Conservation (phyloP, 2,329 filamentous ascomycete species). For the Metarhizium guizhouense region DNA sequence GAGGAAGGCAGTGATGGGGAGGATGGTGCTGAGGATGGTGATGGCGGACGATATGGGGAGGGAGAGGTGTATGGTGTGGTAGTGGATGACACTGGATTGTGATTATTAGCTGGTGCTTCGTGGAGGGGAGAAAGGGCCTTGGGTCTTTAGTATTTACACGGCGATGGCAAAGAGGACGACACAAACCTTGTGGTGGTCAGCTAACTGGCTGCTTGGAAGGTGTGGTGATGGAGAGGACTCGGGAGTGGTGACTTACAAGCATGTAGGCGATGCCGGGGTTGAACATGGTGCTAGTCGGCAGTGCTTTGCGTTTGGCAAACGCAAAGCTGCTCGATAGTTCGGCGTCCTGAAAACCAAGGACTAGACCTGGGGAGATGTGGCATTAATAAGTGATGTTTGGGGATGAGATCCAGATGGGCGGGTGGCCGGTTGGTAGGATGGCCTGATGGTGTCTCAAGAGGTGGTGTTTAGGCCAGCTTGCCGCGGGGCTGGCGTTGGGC, state of each 20-base stretch:
- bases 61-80: conserved; percentile 28
- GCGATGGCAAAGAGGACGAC: conserved; percentile 21
- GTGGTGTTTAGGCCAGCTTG: too few relatives aligned
- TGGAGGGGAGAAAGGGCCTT: neutral
- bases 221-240: neutral
- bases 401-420: neutral
- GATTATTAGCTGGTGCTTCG: neutral
- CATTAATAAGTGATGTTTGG: neutral
- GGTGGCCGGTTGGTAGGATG: too few relatives aligned
- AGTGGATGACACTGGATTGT: conserved; percentile 27
- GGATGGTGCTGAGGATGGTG: conserved; percentile 28
- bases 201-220: neutral
- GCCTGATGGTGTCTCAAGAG: too few relatives aligned
- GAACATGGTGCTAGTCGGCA: conserved; percentile 5
- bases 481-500: too few relatives aligned
- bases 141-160: conserved; percentile 14
- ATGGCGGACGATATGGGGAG: conserved; percentile 28
- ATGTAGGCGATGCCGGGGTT: conserved; percentile 21
- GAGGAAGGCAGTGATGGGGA: conserved; percentile 29
- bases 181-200: conserved; percentile 14
- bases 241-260: conserved; percentile 14
- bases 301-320: too few relatives aligned
- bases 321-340: neutral
- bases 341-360: too few relatives aligned
- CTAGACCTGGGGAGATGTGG: neutral